Evolutionary conservation across 345 rosid genomes (phyloP).

Genomic region (Pelargonium nanum): DNA sequence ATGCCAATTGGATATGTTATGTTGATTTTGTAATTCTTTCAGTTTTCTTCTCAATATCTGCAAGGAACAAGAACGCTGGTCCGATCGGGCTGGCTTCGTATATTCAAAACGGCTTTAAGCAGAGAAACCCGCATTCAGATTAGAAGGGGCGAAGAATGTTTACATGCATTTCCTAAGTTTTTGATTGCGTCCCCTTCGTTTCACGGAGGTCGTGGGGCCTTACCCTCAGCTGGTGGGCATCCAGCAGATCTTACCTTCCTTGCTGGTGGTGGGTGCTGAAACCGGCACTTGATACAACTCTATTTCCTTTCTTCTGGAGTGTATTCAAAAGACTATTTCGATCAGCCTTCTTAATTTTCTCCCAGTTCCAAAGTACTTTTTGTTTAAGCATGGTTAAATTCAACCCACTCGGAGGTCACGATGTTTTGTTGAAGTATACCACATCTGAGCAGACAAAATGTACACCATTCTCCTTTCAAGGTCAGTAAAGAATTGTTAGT

Average conservation of each 20-base stretch:
- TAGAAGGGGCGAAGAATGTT: slow-evolving; percentile 20
- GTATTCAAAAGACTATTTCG: not conserved
- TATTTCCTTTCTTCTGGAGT: slow-evolving; percentile 2
- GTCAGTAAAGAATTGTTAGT: not conserved
- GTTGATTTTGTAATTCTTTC: not conserved
- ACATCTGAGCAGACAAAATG: slow-evolving; percentile 12
- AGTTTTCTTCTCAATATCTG: slow-evolving; percentile 11
- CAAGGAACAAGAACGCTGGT: slow-evolving; percentile 17
- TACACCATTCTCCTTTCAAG: slow-evolving; percentile 17
- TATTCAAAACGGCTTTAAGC: slow-evolving; percentile 26
- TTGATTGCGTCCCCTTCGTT: slow-evolving; percentile 35
- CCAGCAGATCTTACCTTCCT: slow-evolving; percentile 35
- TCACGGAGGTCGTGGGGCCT: slow-evolving; percentile 37
- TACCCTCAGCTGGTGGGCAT: slow-evolving; percentile 35
- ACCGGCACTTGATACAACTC: not conserved
- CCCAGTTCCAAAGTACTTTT: not conserved
- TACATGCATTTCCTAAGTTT: slow-evolving; percentile 19
- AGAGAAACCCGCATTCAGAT: slow-evolving; percentile 15
- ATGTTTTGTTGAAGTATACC: slow-evolving; percentile 3
- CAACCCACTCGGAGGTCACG: slow-evolving; percentile 16
- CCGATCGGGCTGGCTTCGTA: slow-evolving; percentile 27
- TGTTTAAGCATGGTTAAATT: slow-evolving; percentile 17
- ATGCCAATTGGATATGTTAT: not conserved
- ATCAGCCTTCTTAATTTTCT: slow-evolving; percentile 6
- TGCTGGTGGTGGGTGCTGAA: slow-evolving; percentile 33